phyloP scores from a whole-genome alignment of 2,329 filamentous ascomycete species.

The Verticillium alfalfae region DNA sequence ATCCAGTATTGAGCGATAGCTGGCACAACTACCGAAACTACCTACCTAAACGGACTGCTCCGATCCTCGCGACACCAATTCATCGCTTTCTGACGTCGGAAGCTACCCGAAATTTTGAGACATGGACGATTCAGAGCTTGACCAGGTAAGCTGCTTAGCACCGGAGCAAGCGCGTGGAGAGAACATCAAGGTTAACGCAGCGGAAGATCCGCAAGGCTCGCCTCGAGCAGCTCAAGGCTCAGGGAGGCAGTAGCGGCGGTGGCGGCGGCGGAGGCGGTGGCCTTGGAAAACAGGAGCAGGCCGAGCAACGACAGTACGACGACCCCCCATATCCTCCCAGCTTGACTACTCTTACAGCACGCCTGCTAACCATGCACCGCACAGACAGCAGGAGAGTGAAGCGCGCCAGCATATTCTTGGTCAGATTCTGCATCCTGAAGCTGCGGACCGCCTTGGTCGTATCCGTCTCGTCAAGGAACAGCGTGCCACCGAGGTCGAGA shows the following conservation, averaged over 20 bases:
- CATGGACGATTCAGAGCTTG: conserved; percentile 40
- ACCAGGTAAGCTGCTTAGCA: conserved; percentile 22
- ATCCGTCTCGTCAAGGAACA: conserved; percentile 94
- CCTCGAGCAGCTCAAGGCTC: conserved; percentile 84
- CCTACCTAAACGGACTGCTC: no score
- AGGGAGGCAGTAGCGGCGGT: conserved; percentile 47
- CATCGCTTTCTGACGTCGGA: background rate
- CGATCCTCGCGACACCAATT: background rate
- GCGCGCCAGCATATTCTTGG: conserved; percentile 72
- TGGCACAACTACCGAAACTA: background rate
- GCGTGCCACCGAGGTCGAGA: conserved; percentile 85
- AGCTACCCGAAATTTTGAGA: background rate
- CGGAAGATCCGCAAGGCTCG: conserved; percentile 82
- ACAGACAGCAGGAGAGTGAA: conserved; percentile 51
- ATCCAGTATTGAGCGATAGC: background rate
- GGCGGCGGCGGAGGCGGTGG: conserved; percentile 28
- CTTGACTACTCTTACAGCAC: background rate
- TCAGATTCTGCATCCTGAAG: conserved; percentile 92
- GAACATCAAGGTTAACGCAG: background rate
- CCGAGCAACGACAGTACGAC: conserved; percentile 44
- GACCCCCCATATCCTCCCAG: background rate
- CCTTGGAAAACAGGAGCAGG: conserved; percentile 56
- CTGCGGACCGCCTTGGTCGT: conserved; percentile 85
- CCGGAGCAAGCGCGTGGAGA: background rate
- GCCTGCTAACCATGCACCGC: conserved; percentile 11